phyloP scores from a whole-genome alignment of 331 rosid genomes.

The Cydonia oblonga region DNA sequence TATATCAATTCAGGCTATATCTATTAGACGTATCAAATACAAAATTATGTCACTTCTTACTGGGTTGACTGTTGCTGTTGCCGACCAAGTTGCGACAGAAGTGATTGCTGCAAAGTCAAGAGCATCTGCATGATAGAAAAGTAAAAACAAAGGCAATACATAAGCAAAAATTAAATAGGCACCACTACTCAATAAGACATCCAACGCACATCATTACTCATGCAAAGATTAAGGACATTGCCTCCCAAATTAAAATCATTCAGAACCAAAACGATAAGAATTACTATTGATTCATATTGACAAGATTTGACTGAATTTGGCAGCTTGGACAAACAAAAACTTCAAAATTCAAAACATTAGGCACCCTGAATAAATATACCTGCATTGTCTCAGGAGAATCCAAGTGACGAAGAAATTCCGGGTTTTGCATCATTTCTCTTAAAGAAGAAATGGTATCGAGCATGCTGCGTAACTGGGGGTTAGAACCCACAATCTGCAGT shows the following conservation, averaged over 20 bases:
- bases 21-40: not conserved
- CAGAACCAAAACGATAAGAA: not conserved
- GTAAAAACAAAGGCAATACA: constrained; percentile 5
- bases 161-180: not conserved
- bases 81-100: constrained; percentile 52
- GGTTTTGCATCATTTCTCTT: constrained; percentile 80
- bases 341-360: not conserved
- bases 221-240: not conserved
- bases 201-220: not conserved
- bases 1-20: not conserved
- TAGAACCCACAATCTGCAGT: constrained; percentile 24
- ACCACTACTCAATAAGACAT: not conserved
- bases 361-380: constrained; percentile 33
- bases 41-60: constrained; percentile 43
- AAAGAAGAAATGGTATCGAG: constrained; percentile 56
- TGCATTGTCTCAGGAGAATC: constrained; percentile 83
- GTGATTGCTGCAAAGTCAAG: constrained; percentile 58
- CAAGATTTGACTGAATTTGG: not conserved
- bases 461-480: constrained; percentile 42
- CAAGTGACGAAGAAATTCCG: constrained; percentile 62
- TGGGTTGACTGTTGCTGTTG: constrained; percentile 55
- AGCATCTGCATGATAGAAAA: constrained; percentile 44
- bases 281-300: not conserved
- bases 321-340: not conserved
- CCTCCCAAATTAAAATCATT: not conserved